Conservation (phyloP, 2,329 filamentous ascomycete genomes). For the Zymoseptoria passerinii region DNA sequence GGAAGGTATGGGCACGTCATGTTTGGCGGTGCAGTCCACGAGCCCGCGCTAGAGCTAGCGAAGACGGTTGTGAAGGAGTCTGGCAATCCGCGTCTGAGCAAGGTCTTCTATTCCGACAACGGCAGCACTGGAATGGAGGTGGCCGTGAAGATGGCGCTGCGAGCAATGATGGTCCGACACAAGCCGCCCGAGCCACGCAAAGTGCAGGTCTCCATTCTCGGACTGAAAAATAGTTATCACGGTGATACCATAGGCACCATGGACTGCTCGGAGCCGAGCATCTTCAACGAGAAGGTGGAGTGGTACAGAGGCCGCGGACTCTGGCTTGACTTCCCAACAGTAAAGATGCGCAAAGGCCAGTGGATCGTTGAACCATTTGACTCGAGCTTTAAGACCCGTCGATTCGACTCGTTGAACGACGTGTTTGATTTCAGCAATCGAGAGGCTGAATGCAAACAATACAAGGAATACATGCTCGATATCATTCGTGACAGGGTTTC, state of each 20-base stretch:
- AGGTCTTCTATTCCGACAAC: conserved; percentile 78
- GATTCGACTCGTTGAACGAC: conserved; percentile 44
- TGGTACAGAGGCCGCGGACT: conserved; percentile 72
- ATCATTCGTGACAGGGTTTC: conserved; percentile 42
- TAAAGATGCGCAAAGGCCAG: conserved; percentile 56
- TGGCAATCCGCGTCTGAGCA: conserved; percentile 55
- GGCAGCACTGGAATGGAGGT: conserved; percentile 78
- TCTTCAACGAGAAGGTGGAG: conserved; percentile 74
- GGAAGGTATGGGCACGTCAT: conserved; percentile 82
- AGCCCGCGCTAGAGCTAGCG: conserved; percentile 64
- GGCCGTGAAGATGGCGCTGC: conserved; percentile 74
- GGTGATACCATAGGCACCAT: conserved; percentile 84
- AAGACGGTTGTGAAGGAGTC: conserved; percentile 53
- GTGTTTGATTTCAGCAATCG: conserved; percentile 51
- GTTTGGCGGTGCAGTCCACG: conserved; percentile 73
- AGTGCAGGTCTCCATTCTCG: conserved; percentile 58
- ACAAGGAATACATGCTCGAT: conserved; percentile 31
- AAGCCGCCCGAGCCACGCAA: conserved; percentile 35
- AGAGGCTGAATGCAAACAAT: conserved; percentile 12
- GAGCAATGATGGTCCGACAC: conserved; percentile 60
- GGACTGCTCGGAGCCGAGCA: conserved; percentile 71
- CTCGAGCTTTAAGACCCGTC: conserved; percentile 31
- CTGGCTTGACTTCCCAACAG: conserved; percentile 72
- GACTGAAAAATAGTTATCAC: conserved; percentile 73
- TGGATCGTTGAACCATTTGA: conserved; percentile 57